Evolutionary conservation across 1,284 basidiomycete species (phyloP), one percentile per base, ranked within the genome.

Genomic region (Coriolopsis trogii): DNA sequence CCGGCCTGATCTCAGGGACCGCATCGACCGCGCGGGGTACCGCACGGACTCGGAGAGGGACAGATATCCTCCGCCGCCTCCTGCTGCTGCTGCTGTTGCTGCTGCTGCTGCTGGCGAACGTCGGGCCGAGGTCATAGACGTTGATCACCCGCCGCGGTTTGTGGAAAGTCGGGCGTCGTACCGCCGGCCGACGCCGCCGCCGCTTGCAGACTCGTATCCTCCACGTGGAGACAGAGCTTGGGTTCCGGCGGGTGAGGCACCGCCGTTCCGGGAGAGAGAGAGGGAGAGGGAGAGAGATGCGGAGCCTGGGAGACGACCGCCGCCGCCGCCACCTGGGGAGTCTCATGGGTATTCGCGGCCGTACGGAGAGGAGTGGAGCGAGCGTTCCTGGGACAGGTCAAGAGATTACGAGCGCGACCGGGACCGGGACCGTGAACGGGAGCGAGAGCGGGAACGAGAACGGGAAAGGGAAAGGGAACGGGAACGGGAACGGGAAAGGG

Each of bases 41-140:
- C 58, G 58, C 12, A 52, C 51, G 16, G 61, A 59, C 23, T 45
- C 53, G 16, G 65, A n/a, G n/a, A n/a, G n/a, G n/a, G n/a, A 63
- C 16, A 56, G 65, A 23, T 65, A 63, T 43, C 49, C 51, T n/a
- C n/a, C n/a, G n/a, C n/a, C n/a, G n/a, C n/a, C n/a, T n/a, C n/a
- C n/a, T n/a, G n/a, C n/a, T n/a, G n/a, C n/a, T n/a, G n/a, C n/a
- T n/a, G n/a, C n/a, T n/a, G n/a, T n/a, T n/a, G n/a, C n/a, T n/a
- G n/a, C n/a, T n/a, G n/a, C n/a, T 30, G 29, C 49, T 29, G 63
- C 62, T 16, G 58, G 62, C 13, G 63, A 63, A 18, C 60, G 62
- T 15, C 58, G 63, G 7, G 37, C 59, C 6, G 64, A 67, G 21
- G 18, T 49, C 25, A 64, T 67, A 63, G 64, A 67, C 29, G 58